Evolutionary conservation across 805 yeast genomes (phyloP), one percentile per base, ranked within the genome.

Genomic region (Myxozyma kluyveri): DNA sequence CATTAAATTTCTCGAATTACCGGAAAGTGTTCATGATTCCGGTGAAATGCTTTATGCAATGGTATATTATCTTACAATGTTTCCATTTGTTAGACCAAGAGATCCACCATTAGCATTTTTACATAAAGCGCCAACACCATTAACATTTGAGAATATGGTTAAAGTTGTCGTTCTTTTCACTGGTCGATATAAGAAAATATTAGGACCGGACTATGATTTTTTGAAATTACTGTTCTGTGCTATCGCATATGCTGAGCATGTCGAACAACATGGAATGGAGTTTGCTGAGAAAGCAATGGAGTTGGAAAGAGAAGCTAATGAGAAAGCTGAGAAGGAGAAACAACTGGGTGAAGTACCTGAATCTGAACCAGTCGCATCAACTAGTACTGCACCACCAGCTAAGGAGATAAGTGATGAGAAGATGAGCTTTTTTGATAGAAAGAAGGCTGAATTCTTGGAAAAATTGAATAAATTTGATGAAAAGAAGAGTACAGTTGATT

Each of bases 191-290:
- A 59, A 62, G 50, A 65, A 68, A 36, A 40, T 74, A 21, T 56
- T 79, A 43, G 54, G 63, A 2, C 66, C 65, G 2, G 66, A 70
- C 27, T 69, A 68, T 45, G 76, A 79, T 50, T 70, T 74, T 45
- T 24, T 68, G 26, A 72, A 73, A 60, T 61, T 83, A 31, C 39
- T 83, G 2, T 82, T 77, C 58, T 63, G 80, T 4, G 72, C 84
- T 0, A 62, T 81, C 57, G 69, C 72, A 14, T 32, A 55, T 32
- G 49, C 54, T 21, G 59, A 55, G 29, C 27, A 48, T 10, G 46
- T 29, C 4, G 33, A 46, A 31, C 21, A 36, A 2, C 22, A 23
- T 19, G 55, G 47, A 17, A 19, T n/a, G 10, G 57, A 52, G 32
- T 47, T 17, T 12, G 38, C 36, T 22, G 56, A 53, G 48, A 51